Evolutionary conservation across 2,329 filamentous ascomycete genomes (phyloP).

Genomic region (Exophiala aquamarina): DNA sequence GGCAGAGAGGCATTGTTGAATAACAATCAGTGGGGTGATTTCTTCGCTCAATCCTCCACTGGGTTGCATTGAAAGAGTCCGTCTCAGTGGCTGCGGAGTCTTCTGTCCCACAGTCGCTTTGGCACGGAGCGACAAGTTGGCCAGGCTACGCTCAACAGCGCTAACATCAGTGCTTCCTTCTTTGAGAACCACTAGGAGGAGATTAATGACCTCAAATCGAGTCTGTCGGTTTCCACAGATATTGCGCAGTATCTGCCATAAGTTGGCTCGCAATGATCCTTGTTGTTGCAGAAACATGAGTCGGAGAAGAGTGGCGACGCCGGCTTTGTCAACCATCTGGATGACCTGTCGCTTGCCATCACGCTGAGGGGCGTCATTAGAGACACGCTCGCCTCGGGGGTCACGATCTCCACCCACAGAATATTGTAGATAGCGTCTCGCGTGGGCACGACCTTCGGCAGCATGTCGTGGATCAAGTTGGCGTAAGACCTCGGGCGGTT

Average conservation of each 20-base stretch:
- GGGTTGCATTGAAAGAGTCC: slow-evolving; percentile 64
- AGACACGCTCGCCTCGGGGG: slow-evolving; percentile 32
- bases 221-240: slow-evolving; percentile 97
- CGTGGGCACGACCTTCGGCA: slow-evolving; percentile 76
- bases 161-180: slow-evolving; percentile 92
- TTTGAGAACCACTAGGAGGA: slow-evolving; percentile 87
- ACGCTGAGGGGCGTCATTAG: slow-evolving; percentile 36
- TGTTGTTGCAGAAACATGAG: slow-evolving; percentile 97
- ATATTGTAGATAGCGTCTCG: slow-evolving; percentile 57
- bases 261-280: slow-evolving; percentile 76
- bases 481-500: slow-evolving; percentile 83
- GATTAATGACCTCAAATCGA: slow-evolving; percentile 87
- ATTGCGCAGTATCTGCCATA: slow-evolving; percentile 85
- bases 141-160: slow-evolving; percentile 93
- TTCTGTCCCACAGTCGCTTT: slow-evolving; percentile 77
- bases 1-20: slow-evolving; percentile 89
- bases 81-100: slow-evolving; percentile 78
- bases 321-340: slow-evolving; percentile 95
- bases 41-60: slow-evolving; percentile 68
- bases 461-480: slow-evolving; percentile 82
- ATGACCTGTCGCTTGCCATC: slow-evolving; percentile 68
- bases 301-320: slow-evolving; percentile 92
- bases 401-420: slow-evolving; percentile 48
- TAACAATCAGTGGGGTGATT: slow-evolving; percentile 88
- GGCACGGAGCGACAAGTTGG: slow-evolving; percentile 85